Evolutionary conservation across 2,329 filamentous ascomycete species (phyloP).

Genomic region (Stagonosporopsis chrysanthemi): DNA sequence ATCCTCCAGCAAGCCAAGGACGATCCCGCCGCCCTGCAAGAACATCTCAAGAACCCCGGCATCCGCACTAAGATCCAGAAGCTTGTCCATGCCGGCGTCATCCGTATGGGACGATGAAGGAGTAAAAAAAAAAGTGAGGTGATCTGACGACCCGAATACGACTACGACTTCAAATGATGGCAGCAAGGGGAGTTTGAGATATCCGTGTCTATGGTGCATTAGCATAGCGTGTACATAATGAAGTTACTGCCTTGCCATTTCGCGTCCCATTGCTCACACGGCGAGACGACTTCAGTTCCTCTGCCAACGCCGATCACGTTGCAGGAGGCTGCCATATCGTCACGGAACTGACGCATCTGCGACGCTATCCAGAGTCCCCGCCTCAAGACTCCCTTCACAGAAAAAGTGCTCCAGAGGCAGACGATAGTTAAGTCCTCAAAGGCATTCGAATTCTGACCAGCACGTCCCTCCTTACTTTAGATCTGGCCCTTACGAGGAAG

Average conservation of each 20-base stretch:
- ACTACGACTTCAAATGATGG: conserved; percentile 20
- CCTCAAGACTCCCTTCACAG: too few species aligned
- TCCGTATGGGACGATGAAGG: conserved; percentile 70
- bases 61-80: conserved; percentile 93
- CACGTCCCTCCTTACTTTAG: too few species aligned
- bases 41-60: conserved; percentile 94
- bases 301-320: too few species aligned
- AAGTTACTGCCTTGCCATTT: neutral
- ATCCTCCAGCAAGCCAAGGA: conserved; percentile 96
- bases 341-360: too few species aligned
- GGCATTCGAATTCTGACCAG: too few species aligned
- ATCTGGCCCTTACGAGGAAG: too few species aligned
- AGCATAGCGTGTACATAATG: conserved; percentile 32
- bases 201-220: conserved; percentile 19
- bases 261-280: neutral
- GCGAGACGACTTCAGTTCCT: neutral
- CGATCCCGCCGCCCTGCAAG: conserved; percentile 88
- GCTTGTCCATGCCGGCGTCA: conserved; percentile 90
- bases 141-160: conserved; percentile 19
- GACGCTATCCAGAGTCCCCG: too few species aligned
- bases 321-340: too few species aligned
- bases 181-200: neutral
- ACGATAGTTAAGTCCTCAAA: too few species aligned
- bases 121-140: neutral
- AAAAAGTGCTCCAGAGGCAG: too few species aligned